These are phyloP conservation scores for Nitzschia putrida DNA, from an alignment of 108 stramenopile species.

Conservation along the genomic window DNA sequence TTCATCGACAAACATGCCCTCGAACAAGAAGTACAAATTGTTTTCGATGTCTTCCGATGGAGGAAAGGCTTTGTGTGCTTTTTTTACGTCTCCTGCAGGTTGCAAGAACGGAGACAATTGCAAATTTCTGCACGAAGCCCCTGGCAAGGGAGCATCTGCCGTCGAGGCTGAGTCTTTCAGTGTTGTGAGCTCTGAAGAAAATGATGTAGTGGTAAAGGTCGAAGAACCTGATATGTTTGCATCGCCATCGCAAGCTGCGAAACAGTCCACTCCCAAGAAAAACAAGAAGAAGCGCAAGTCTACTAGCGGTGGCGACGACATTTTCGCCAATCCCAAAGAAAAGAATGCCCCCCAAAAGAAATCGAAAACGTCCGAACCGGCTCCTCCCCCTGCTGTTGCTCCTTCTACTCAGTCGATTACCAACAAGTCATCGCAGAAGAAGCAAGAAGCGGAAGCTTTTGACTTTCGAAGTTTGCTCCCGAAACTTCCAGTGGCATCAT, in stretches of 20 bases:
- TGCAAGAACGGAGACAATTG: conserved; percentile 86
- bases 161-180: conserved; percentile 41
- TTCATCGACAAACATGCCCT: conserved; percentile 14
- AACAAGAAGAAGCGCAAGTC: conserved; percentile 14
- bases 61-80: conserved; percentile 64
- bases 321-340: conserved; percentile 39
- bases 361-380: conserved; percentile 13
- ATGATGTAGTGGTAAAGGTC: conserved; percentile 36
- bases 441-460: conserved; percentile 1
- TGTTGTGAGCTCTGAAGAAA: conserved; percentile 68
- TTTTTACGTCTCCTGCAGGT: conserved; percentile 68
- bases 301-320: conserved; percentile 17
- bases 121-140: conserved; percentile 66
- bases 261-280: conserved; percentile 24
- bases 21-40: conserved; percentile 69
- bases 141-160: conserved; percentile 13
- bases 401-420: conserved; percentile 6
- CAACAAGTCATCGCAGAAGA: conserved; percentile 15
- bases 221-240: conserved; percentile 11
- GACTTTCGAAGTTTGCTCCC: conserved; percentile 50
- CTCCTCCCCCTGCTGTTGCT: conserved; percentile 1
- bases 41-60: conserved; percentile 39
- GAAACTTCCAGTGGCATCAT: conserved; percentile 76
- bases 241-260: conserved; percentile 22
- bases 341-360: conserved; percentile 6